Evolutionary conservation across 2,329 filamentous ascomycete genomes (phyloP).

Genomic region (Aspergillus terreus): DNA sequence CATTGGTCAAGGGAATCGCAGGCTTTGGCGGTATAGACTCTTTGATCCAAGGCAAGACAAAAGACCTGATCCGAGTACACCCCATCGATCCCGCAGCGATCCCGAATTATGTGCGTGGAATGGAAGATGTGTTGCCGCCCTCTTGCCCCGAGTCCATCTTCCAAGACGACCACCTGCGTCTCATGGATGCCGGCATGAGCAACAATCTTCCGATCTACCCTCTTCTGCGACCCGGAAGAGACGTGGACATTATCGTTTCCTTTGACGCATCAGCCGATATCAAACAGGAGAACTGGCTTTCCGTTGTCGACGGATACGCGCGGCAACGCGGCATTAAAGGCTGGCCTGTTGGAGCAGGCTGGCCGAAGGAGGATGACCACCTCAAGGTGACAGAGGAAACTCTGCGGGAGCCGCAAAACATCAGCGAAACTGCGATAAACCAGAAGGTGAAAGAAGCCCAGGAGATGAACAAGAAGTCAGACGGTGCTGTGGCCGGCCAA

Average conservation of each 20-base stretch:
- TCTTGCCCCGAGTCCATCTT: conserved; percentile 77
- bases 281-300: conserved; percentile 90
- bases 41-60: conserved; percentile 75
- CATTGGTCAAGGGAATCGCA: conserved; percentile 68
- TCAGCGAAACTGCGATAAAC: conserved; percentile 58
- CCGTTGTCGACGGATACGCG: conserved; percentile 88
- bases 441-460: conserved; percentile 60
- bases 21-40: conserved; percentile 76
- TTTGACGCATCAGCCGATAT: conserved; percentile 96
- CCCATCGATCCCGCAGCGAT: conserved; percentile 89
- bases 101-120: conserved; percentile 82
- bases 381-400: conserved; percentile 60
- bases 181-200: conserved; percentile 98
- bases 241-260: conserved; percentile 85
- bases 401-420: conserved; percentile 65
- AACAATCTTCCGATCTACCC: conserved; percentile 98
- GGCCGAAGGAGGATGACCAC: conserved; percentile 65
- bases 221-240: conserved; percentile 77
- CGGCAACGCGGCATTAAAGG: conserved; percentile 85
- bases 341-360: conserved; percentile 93
- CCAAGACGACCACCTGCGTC: conserved; percentile 65
- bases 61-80: conserved; percentile 86
- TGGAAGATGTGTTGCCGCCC: conserved; percentile 69
- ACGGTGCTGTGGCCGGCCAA: conserved; percentile 18
- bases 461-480: conserved; percentile 33